phyloP scores from a whole-genome alignment of 176 grass and related monocot species.

The Triticum dicoccoides region DNA sequence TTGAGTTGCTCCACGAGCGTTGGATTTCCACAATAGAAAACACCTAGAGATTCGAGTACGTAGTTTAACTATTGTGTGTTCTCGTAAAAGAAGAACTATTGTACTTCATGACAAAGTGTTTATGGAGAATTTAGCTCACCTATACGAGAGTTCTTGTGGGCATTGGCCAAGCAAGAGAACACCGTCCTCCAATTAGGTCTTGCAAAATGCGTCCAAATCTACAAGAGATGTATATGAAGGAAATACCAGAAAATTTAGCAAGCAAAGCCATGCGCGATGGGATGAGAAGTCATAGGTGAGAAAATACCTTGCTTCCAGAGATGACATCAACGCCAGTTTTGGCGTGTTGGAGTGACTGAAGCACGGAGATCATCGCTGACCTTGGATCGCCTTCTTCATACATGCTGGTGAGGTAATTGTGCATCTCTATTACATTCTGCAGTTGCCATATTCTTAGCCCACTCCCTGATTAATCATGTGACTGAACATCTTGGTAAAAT shows the following conservation, averaged over 20 bases:
- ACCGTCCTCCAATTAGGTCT: slow-evolving; percentile 98
- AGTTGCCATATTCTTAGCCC: not conserved
- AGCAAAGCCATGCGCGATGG: not conserved
- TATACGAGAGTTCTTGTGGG: slow-evolving; percentile 76
- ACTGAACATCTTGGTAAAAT: not conserved
- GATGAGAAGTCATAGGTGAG: not conserved
- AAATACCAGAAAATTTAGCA: not conserved
- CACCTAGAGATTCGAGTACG: slow-evolving; percentile 52
- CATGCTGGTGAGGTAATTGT: not conserved
- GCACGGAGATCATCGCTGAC: not conserved
- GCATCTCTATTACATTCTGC: not conserved
- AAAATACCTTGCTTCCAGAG: not conserved
- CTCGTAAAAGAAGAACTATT: not conserved
- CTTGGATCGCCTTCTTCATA: not conserved
- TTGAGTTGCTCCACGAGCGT: slow-evolving; percentile 67
- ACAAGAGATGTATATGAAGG: slow-evolving; percentile 9
- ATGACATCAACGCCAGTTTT: not conserved
- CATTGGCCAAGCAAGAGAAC: slow-evolving; percentile 69
- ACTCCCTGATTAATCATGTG: not conserved
- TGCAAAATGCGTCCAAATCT: slow-evolving; percentile 98
- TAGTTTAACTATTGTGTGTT: not conserved
- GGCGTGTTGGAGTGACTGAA: not conserved
- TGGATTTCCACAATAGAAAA: slow-evolving; percentile 92
- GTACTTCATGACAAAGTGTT: not conserved
- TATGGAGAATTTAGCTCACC: slow-evolving; percentile 44